Evolutionary conservation across 1,284 basidiomycete genomes (phyloP).

Genomic region (Ganoderma resinaceum): DNA sequence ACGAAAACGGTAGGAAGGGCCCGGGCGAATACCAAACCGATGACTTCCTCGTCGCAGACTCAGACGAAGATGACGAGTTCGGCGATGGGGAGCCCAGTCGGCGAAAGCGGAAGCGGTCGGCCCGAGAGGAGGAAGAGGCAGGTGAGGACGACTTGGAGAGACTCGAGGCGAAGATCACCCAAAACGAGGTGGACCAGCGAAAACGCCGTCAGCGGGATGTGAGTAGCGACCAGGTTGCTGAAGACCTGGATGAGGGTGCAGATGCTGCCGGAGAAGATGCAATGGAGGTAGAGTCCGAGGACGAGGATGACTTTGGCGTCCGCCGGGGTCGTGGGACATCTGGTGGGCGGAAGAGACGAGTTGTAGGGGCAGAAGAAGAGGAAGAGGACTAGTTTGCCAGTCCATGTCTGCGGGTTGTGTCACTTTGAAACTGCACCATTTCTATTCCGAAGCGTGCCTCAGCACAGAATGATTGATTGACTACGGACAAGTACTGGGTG

Average conservation of each 20-base stretch:
- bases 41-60: slow-evolving; percentile 82
- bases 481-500: neutral
- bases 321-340: slow-evolving; percentile 55
- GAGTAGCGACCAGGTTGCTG: slow-evolving; percentile 20
- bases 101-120: slow-evolving; percentile 47
- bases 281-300: slow-evolving; percentile 80
- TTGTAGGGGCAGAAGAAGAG: slow-evolving; percentile 65
- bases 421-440: neutral
- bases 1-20: slow-evolving; percentile 53
- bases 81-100: slow-evolving; percentile 42
- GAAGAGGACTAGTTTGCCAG: slow-evolving; percentile 52
- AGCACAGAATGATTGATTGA: neutral
- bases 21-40: slow-evolving; percentile 79
- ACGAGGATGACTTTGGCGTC: slow-evolving; percentile 65
- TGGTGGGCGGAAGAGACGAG: slow-evolving; percentile 63
- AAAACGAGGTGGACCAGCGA: slow-evolving; percentile 55
- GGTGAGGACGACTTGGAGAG: slow-evolving; percentile 71
- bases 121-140: slow-evolving; percentile 50
- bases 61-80: slow-evolving; percentile 64
- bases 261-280: slow-evolving; percentile 48
- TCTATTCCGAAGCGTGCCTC: neutral
- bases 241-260: slow-evolving; percentile 47
- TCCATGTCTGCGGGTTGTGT: neutral
- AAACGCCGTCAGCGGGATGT: slow-evolving; percentile 47
- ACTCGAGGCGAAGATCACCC: slow-evolving; percentile 67